phyloP scores from a whole-genome alignment of 768 basidiomycete genomes.

The Pisolithus microcarpus region DNA sequence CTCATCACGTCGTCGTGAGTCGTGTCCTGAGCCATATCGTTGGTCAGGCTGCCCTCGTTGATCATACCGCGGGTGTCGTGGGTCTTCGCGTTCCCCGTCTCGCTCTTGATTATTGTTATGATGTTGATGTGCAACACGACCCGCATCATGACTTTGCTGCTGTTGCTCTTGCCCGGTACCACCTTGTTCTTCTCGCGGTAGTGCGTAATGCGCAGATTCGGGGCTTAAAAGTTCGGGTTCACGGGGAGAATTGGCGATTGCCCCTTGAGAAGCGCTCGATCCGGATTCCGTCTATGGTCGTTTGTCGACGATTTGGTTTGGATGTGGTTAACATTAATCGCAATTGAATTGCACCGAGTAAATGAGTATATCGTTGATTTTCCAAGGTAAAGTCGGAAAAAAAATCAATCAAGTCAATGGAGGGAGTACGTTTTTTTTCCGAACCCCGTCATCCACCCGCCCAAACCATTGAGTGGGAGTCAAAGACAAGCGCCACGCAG shows the following conservation, averaged over 20 bases:
- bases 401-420: background rate
- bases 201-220: slow-evolving; percentile 27
- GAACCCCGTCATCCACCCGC: background rate
- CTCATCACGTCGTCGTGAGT: too few relatives aligned
- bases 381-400: background rate
- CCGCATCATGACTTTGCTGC: background rate
- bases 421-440: background rate
- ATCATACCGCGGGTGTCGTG: too few relatives aligned
- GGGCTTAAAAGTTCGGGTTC: slow-evolving; percentile 40
- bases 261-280: slow-evolving; percentile 27
- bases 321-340: too few relatives aligned
- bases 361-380: too few relatives aligned
- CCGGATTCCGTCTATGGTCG: slow-evolving; percentile 33
- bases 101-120: background rate
- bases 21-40: too few relatives aligned
- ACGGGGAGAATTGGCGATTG: slow-evolving; percentile 14
- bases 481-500: background rate
- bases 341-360: too few relatives aligned
- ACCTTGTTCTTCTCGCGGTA: slow-evolving; percentile 14
- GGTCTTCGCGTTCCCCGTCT: background rate
- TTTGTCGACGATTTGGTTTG: background rate
- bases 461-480: background rate
- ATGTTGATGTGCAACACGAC: background rate
- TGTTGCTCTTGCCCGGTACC: too few relatives aligned
- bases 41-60: too few relatives aligned